Evolutionary conservation across 768 basidiomycete species (phyloP).

Genomic region (Termitomyces titanicus): DNA sequence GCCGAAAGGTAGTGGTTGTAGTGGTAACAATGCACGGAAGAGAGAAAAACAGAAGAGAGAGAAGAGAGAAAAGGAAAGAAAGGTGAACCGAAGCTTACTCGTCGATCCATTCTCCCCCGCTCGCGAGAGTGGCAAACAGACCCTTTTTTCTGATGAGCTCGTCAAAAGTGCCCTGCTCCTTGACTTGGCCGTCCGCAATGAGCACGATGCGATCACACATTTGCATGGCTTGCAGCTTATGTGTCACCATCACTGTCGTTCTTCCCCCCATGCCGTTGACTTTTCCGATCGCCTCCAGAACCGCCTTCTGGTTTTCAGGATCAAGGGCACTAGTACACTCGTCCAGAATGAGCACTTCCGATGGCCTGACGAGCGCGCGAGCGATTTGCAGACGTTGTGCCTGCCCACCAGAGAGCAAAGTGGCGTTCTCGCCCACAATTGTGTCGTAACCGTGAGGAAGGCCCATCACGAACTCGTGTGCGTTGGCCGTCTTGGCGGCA

Average conservation of each 20-base stretch:
- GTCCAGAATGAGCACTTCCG: slow-evolving; percentile 79
- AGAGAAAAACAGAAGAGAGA: not conserved
- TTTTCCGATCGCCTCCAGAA: slow-evolving; percentile 46
- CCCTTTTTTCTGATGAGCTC: slow-evolving; percentile 64
- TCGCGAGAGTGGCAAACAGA: slow-evolving; percentile 73
- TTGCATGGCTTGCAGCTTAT: slow-evolving; percentile 86
- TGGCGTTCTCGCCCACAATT: slow-evolving; percentile 84
- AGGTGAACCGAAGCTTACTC: slow-evolving; percentile 11
- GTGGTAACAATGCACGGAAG: not conserved
- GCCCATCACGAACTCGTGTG: slow-evolving; percentile 81
- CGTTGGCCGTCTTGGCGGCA: slow-evolving; percentile 76
- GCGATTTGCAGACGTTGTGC: slow-evolving; percentile 93
- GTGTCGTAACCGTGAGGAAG: slow-evolving; percentile 88
- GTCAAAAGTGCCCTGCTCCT: slow-evolving; percentile 76
- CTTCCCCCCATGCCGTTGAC: slow-evolving; percentile 45
- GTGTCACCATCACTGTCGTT: slow-evolving; percentile 91
- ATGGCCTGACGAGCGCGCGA: slow-evolving; percentile 75
- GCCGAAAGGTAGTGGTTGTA: not conserved
- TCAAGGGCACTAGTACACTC: slow-evolving; percentile 96
- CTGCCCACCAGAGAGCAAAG: slow-evolving; percentile 91
- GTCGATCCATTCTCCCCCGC: slow-evolving; percentile 45
- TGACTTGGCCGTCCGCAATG: slow-evolving; percentile 70
- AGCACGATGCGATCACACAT: slow-evolving; percentile 90
- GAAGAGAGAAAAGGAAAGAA: not conserved
- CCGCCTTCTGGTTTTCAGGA: slow-evolving; percentile 74